Base-by-base conservation (phyloP, 1,284 basidiomycete genomes). In the Ustilago trichophora region DNA sequence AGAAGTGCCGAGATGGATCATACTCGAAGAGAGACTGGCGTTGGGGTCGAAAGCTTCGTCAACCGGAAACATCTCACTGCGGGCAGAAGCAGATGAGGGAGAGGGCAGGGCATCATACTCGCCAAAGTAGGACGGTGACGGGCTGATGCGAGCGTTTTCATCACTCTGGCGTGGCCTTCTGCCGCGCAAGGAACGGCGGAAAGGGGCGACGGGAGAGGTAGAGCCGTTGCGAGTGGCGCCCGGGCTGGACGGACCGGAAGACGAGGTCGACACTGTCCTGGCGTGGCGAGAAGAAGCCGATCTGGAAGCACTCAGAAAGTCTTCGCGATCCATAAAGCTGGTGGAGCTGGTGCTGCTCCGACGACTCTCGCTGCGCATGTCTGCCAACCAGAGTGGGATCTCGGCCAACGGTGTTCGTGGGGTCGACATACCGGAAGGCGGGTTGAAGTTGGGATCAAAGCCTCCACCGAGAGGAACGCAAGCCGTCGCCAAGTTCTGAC, bases 281-380 rank as follows among this genome's bases (percentile, higher is more conserved):
- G 53, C 48, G 37, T 67, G 64, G 10, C 57, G 64, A 22, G 64
- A 27, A 0, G 57, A 40, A 6, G 34, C 22, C 3, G 48, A 27
- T 19, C 43, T 42, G n/a, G 64, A 34, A 15, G 53, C 50, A 21
- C 29, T 57, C 13, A 53, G 34, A 31, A 32, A 37, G 29, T 69
- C 66, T 29, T 69, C 66, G 5, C 46, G 45, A 16, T 63, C 66
- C 38, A 69, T 34, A 25, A 64, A 44, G 27, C 40, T 59, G 40
- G 55, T 21, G 9, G 59, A 64, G 45, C 60, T 64, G 15, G 42
- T 43, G 41, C 55, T 64, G 55, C 52, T 56, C 29, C 66, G 32
- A 18, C 56, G 66, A 32, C 66, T 69, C 21, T 60, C 49, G 40
- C 67, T 70, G 6, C 67, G 47, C 67, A 70, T 70, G 18, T 70